Percentiles rank a stretch among this genome's conserved stretches.
These are phyloP conservation scores for Globisporangium apiculatum DNA, from an alignment of 352 stramenopile species.

Conservation along the genomic window DNA sequence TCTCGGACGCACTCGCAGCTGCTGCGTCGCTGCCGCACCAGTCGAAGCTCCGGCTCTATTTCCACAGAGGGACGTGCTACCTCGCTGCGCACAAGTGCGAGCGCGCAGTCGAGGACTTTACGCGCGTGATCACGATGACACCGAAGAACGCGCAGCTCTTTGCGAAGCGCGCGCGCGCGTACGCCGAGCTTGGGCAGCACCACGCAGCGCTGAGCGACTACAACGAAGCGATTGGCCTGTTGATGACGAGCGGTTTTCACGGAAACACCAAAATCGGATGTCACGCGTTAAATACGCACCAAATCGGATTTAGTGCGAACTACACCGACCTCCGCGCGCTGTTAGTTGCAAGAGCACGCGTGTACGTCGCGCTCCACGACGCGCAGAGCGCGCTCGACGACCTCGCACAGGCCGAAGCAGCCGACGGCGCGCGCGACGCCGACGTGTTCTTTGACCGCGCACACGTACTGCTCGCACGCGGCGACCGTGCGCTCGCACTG, in stretches of 20 bases:
- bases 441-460: slow-evolving; percentile 60
- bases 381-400: slow-evolving; percentile 45
- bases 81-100: slow-evolving; percentile 47
- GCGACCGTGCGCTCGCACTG: slow-evolving; percentile 38
- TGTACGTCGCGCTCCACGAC: slow-evolving; percentile 52
- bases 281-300: too few species aligned
- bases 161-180: slow-evolving; percentile 54
- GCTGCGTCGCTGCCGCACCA: slow-evolving; percentile 15
- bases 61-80: slow-evolving; percentile 56
- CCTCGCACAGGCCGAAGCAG: slow-evolving; percentile 32
- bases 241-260: not conserved
- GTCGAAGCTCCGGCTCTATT: slow-evolving; percentile 47
- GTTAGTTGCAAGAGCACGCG: slow-evolving; percentile 43
- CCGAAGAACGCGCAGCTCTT: slow-evolving; percentile 63
- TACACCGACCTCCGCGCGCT: slow-evolving; percentile 29
- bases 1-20: slow-evolving; percentile 37
- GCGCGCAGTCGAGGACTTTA: slow-evolving; percentile 66
- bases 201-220: slow-evolving; percentile 57
- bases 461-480: slow-evolving; percentile 38
- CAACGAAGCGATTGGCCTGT: slow-evolving; percentile 39
- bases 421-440: slow-evolving; percentile 38
- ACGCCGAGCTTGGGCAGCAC: slow-evolving; percentile 43
- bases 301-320: too few species aligned
- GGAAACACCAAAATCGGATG: not conserved
- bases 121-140: slow-evolving; percentile 55